These are phyloP conservation scores for Psophocarpus tetragonolobus DNA, from an alignment of 306 rosid genomes.

Conservation along the genomic window DNA sequence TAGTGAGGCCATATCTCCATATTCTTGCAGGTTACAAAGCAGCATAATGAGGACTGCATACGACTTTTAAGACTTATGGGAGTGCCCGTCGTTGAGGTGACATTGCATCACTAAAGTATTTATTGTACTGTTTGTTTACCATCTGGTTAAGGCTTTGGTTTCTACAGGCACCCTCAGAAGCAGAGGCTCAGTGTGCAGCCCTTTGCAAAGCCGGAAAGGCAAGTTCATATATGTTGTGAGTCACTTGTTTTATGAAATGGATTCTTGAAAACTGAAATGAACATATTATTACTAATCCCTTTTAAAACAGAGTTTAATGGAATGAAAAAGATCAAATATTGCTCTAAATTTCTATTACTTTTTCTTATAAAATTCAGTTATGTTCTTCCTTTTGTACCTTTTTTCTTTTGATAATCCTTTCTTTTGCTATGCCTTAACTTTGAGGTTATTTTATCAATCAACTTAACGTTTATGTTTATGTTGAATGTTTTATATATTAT, in stretches of 20 bases:
- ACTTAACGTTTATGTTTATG: too few species aligned
- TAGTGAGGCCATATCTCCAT: slow-evolving; percentile 32
- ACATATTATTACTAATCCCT: slow-evolving; percentile 13
- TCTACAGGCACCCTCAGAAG: slow-evolving; percentile 95
- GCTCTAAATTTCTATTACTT: background rate
- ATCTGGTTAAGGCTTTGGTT: slow-evolving; percentile 39
- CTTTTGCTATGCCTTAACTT: slow-evolving; percentile 33
- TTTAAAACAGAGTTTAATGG: background rate
- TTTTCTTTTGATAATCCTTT: background rate
- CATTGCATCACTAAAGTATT: slow-evolving; percentile 29
- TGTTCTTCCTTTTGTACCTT: background rate
- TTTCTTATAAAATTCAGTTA: background rate
- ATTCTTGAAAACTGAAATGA: slow-evolving; percentile 16
- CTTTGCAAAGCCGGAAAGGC: slow-evolving; percentile 94
- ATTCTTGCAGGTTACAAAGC: slow-evolving; percentile 80
- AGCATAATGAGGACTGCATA: slow-evolving; percentile 95
- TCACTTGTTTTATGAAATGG: slow-evolving; percentile 21
- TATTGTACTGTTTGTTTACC: slow-evolving; percentile 9
- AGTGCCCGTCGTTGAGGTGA: slow-evolving; percentile 95
- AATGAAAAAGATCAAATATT: background rate
- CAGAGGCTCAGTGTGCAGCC: slow-evolving; percentile 97
- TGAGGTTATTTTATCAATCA: slow-evolving; percentile 4
- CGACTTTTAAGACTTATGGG: slow-evolving; percentile 93
- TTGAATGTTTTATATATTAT: slow-evolving; percentile 22
- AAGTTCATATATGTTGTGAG: slow-evolving; percentile 41